Percentiles rank a stretch among this genome's conserved stretches.
These are phyloP conservation scores for Thalassiosira hispida DNA, from an alignment of 352 stramenopile species.

Conservation along the genomic window DNA sequence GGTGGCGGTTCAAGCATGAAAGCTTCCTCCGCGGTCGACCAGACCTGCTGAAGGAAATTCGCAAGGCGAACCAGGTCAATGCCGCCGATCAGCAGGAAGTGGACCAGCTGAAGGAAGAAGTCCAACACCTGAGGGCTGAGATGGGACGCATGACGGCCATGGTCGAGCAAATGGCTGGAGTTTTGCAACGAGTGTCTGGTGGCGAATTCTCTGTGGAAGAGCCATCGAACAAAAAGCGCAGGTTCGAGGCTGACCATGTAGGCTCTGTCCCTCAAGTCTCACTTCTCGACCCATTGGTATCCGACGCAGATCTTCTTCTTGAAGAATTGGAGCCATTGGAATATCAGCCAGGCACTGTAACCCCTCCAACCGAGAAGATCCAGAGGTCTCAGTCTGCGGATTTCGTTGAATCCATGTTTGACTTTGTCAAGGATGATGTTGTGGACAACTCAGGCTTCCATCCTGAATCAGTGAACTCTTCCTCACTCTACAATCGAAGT, in stretches of 20 bases:
- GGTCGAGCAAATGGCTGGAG: conserved; percentile 45
- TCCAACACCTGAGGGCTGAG: conserved; percentile 58
- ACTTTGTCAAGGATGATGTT: conserved; percentile 43
- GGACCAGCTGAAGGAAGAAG: conserved; percentile 73
- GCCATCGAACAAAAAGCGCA: conserved; percentile 53
- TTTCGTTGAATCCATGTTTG: conserved; percentile 48
- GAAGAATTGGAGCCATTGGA: conserved; percentile 40
- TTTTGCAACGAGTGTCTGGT: conserved; percentile 41
- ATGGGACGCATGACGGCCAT: conserved; percentile 56
- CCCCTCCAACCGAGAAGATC: conserved; percentile 1
- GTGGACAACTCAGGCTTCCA: conserved; percentile 6
- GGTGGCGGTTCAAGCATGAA: conserved; percentile 80
- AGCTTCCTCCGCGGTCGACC: conserved; percentile 72
- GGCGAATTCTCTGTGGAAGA: conserved; percentile 20
- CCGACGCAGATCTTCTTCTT: conserved; percentile 46
- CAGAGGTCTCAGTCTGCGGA: conserved; percentile 37
- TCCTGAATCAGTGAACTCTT: conserved; percentile 34
- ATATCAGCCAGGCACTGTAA: conserved; percentile 14
- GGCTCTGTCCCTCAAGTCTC: conserved; percentile 24
- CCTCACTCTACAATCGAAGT: conserved; percentile 22
- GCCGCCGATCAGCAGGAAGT: conserved; percentile 76
- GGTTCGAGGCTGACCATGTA: conserved; percentile 40
- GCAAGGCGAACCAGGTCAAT: conserved; percentile 74
- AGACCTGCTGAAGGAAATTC: conserved; percentile 76
- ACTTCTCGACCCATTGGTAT: conserved; percentile 42